Conservation (phyloP, 1,284 basidiomycete species). For the Cryptococcus floricola region DNA sequence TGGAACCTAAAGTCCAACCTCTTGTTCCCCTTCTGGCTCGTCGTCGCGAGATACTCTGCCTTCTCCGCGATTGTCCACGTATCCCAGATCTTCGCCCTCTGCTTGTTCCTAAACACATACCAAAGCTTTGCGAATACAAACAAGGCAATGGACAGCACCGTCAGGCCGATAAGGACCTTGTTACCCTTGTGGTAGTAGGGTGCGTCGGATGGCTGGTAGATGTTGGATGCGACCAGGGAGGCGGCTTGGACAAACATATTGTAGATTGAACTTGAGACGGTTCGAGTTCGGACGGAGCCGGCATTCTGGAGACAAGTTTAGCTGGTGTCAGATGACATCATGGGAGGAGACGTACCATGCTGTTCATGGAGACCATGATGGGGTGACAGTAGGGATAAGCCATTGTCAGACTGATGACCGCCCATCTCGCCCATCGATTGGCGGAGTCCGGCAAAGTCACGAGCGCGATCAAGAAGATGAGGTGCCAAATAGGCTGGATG, state of each 20-base stretch:
- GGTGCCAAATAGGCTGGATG: conserved; percentile 26
- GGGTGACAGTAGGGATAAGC: conserved; percentile 30
- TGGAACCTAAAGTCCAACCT: conserved; percentile 6
- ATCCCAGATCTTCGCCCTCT: conserved; percentile 16
- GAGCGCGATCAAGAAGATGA: conserved; percentile 31
- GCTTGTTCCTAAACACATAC: conserved; percentile 21
- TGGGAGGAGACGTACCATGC: conserved; percentile 5
- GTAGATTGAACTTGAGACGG: conserved; percentile 20
- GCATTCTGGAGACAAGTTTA: conserved; percentile 5
- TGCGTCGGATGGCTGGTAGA: conserved; percentile 25
- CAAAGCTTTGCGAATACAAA: conserved; percentile 16
- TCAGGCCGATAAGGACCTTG: conserved; percentile 27
- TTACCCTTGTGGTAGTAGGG: conserved; percentile 38
- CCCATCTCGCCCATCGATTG: conserved; percentile 25
- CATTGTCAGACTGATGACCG: conserved; percentile 16
- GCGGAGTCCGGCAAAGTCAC: conserved; percentile 21
- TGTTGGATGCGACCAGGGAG: conserved; percentile 23
- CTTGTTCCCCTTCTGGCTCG: conserved; percentile 29
- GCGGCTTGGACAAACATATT: conserved; percentile 26
- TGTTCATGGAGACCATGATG: conserved; percentile 30
- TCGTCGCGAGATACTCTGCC: conserved; percentile 22
- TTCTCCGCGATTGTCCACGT: conserved; percentile 19
- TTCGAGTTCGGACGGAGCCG: conserved; percentile 24
- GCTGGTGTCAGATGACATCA: too few species aligned
- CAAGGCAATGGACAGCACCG: conserved; percentile 7